phyloP scores from a whole-genome alignment of 208 protist species.

The Leishmania braziliensis region DNA sequence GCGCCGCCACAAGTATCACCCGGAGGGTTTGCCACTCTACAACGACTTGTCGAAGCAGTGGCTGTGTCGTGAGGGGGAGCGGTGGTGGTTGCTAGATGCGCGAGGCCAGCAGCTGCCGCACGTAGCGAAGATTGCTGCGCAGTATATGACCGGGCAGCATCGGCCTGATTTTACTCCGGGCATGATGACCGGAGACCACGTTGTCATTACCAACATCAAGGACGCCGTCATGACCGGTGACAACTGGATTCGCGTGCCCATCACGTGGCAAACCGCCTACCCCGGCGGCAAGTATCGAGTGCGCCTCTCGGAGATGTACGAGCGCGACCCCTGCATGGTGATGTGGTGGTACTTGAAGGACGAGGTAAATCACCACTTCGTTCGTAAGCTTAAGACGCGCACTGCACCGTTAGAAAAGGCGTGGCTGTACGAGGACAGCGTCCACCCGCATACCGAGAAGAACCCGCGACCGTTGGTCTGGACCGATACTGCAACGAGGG shows the following conservation, averaged over 20 bases:
- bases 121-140: constrained; percentile 77
- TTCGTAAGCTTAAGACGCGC: constrained; percentile 90
- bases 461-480: constrained; percentile 84
- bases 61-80: constrained; percentile 87
- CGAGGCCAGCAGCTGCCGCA: constrained; percentile 86
- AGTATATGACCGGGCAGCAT: constrained; percentile 92
- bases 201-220: constrained; percentile 92
- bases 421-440: constrained; percentile 89
- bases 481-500: constrained; percentile 55
- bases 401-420: constrained; percentile 91
- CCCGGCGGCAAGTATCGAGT: constrained; percentile 91
- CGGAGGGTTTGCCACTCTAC: constrained; percentile 87
- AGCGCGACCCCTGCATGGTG: constrained; percentile 93
- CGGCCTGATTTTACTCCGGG: constrained; percentile 89
- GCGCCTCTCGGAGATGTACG: constrained; percentile 91
- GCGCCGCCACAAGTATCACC: constrained; percentile 88
- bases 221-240: constrained; percentile 92
- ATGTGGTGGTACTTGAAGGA: constrained; percentile 93
- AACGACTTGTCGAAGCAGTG: constrained; percentile 93
- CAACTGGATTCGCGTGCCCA: constrained; percentile 87
- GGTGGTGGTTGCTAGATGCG: constrained; percentile 92
- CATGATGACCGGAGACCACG: constrained; percentile 90
- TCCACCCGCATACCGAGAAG: constrained; percentile 89
- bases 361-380: constrained; percentile 91
- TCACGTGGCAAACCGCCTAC: constrained; percentile 93